Evolutionary conservation across 768 basidiomycete species (phyloP), one percentile per base, ranked within the genome.

Genomic region (Suillus occidentalis): DNA sequence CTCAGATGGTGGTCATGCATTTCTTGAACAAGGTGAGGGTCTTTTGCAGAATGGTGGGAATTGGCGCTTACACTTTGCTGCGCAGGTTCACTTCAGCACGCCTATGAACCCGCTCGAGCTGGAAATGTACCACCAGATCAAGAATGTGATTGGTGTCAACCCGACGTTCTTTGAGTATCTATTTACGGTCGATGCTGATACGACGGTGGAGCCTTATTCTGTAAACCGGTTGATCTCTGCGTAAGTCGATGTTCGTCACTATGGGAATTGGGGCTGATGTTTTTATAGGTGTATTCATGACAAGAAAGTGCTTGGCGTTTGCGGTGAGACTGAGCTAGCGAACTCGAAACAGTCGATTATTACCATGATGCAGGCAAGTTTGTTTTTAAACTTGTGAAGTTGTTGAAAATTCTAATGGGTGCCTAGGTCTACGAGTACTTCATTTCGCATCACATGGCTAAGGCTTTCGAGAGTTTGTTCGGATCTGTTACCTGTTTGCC

Each of bases 101-200:
- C 90, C 95, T 0, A 99, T 99, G 97, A 94, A 91, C 72, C 97
- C 97, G 1, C 79, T 97, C 67, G 97, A 99, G 79, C 79, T 99
- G 61, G 97, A 99, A 81, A 97, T 99, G 81, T 99, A 95, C 74
- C 97, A 99, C 75, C 97, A 99, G 78, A 95, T 99, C 84, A 95
- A 98, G 85, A 99, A 99, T 72, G 95, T 99, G 62, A 98, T 99
- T 71, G 97, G 97, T 77, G 95, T 99, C 72, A 97, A 99, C 78
- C 97, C 97, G 3, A 90, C 94, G 0, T 98, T 99, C 80, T 99
- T 99, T 78, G 97, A 99, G 78, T 98, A 96, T 71, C 69, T 95
- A 66, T 91, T 97, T 80, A 95, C 88, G 75, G 87, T 97, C 49
- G 95, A 97, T 77, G 95, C 95, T 67, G 95, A 97, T 84, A 99